Evolutionary conservation across 1,284 basidiomycete genomes (phyloP).

Genomic region (Cutaneotrichosporon sp.): DNA sequence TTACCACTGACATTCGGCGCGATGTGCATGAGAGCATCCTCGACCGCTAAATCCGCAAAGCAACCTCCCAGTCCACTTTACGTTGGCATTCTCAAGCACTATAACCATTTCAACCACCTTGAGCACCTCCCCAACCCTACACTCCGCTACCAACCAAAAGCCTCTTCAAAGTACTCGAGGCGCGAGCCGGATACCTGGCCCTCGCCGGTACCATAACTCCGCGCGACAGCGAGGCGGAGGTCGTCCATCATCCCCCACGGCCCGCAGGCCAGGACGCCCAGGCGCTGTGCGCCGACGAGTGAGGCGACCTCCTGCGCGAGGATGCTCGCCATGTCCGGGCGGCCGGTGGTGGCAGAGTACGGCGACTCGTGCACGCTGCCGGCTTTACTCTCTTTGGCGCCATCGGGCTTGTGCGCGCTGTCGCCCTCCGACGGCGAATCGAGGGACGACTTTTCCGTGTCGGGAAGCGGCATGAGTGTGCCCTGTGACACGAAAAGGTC

Average conservation of each 20-base stretch:
- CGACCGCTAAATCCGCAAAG: too few relatives aligned
- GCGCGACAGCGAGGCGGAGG: conserved; percentile 18
- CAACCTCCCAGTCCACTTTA: too few relatives aligned
- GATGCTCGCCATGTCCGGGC: conserved; percentile 22
- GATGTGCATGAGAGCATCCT: too few relatives aligned
- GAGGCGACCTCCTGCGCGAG: conserved; percentile 7
- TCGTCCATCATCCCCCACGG: conserved; percentile 36
- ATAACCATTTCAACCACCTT: too few relatives aligned
- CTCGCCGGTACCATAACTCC: conserved; percentile 18
- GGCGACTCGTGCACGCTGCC: background rate
- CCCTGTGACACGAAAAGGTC: background rate
- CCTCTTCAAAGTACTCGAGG: conserved; percentile 26
- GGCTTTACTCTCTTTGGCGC: background rate
- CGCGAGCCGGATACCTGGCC: conserved; percentile 13
- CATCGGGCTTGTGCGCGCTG: background rate
- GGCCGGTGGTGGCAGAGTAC: conserved; percentile 8
- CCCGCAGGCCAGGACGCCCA: conserved; percentile 31
- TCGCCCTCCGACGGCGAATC: background rate
- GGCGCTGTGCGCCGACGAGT: conserved; percentile 9
- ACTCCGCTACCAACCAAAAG: conserved; percentile 3
- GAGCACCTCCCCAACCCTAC: too few relatives aligned
- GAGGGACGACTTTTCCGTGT: background rate
- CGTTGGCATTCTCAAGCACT: too few relatives aligned
- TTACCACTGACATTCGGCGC: too few relatives aligned
- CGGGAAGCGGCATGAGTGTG: background rate